Conservation (phyloP, 495 filamentous ascomycete genomes). For the Polyplosphaeria fusca region DNA sequence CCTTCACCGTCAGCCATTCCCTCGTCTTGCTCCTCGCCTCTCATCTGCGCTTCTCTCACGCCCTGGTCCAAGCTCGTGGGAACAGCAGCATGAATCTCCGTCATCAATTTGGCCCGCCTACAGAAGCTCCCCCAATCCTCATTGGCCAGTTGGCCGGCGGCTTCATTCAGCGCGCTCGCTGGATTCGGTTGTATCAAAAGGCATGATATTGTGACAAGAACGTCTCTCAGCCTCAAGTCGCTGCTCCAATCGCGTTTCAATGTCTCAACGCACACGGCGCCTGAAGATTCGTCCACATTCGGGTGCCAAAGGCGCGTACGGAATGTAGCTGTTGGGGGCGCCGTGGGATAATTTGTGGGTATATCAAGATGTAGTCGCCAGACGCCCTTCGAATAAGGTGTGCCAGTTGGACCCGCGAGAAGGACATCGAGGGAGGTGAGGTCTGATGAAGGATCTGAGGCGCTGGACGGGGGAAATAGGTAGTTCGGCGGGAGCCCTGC, state of each 20-base stretch:
- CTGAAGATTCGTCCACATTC: constrained; percentile 65
- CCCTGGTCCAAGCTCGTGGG: constrained; percentile 42
- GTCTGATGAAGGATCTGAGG: constrained; percentile 48
- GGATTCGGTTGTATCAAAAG: constrained; percentile 72
- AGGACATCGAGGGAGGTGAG: constrained; percentile 59
- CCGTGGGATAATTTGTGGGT: constrained; percentile 61
- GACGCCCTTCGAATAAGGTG: constrained; percentile 59
- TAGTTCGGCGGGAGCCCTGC: constrained; percentile 64
- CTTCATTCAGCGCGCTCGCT: constrained; percentile 65
- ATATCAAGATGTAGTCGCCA: constrained; percentile 64
- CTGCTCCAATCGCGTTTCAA: constrained; percentile 67
- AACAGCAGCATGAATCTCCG: constrained; percentile 61
- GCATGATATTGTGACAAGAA: constrained; percentile 65
- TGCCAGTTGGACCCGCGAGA: constrained; percentile 61
- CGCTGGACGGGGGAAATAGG: constrained; percentile 51
- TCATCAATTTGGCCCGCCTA: constrained; percentile 63
- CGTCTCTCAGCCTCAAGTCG: constrained; percentile 59
- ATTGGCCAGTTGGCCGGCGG: constrained; percentile 58
- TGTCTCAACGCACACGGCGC: constrained; percentile 69
- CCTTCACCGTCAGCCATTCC: constrained; percentile 11
- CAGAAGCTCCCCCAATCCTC: constrained; percentile 62
- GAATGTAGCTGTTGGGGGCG: constrained; percentile 65
- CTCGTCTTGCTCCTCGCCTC: constrained; percentile 54
- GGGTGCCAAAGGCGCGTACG: constrained; percentile 70
- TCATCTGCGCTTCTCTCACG: constrained; percentile 55